phyloP scores from a whole-genome alignment of 306 rosid genomes.

The Prunus dulcis region DNA sequence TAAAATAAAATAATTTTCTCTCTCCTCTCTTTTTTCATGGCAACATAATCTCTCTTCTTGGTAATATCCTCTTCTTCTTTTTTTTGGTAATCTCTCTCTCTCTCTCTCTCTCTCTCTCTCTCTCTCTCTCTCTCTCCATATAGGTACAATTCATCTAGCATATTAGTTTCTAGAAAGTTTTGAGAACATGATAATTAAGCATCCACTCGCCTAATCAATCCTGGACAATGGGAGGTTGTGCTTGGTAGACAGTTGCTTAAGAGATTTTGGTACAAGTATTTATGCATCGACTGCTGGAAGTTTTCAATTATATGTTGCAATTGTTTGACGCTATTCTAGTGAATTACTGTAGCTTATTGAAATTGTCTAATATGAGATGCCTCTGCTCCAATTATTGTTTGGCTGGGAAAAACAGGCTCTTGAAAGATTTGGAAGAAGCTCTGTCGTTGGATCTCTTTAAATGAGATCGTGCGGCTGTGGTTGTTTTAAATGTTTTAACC shows the following conservation, averaged over 20 bases:
- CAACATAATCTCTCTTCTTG: too few species aligned
- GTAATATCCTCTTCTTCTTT: too few species aligned
- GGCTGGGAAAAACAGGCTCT: constrained; percentile 53
- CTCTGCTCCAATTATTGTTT: constrained; percentile 20
- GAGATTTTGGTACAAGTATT: not conserved
- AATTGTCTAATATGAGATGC: not conserved
- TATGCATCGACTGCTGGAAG: not conserved
- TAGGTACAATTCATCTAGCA: not conserved
- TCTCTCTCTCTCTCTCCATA: not conserved
- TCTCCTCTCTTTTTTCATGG: too few species aligned
- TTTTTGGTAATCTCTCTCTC: too few species aligned
- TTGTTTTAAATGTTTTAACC: too few species aligned
- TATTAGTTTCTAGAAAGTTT: not conserved
- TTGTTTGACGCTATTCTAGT: constrained; percentile 14
- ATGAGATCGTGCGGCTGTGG: too few species aligned
- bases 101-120: too few species aligned
- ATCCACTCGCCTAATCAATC: not conserved
- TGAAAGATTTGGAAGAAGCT: constrained; percentile 97
- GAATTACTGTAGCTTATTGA: constrained; percentile 4
- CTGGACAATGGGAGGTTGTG: not conserved
- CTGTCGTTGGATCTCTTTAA: too few species aligned
- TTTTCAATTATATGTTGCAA: not conserved
- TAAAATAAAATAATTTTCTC: too few species aligned
- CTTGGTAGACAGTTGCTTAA: not conserved
- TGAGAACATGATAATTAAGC: not conserved